Evolutionary conservation across 305 asterid genomes (phyloP).

Genomic region (Solanum hybrid): DNA sequence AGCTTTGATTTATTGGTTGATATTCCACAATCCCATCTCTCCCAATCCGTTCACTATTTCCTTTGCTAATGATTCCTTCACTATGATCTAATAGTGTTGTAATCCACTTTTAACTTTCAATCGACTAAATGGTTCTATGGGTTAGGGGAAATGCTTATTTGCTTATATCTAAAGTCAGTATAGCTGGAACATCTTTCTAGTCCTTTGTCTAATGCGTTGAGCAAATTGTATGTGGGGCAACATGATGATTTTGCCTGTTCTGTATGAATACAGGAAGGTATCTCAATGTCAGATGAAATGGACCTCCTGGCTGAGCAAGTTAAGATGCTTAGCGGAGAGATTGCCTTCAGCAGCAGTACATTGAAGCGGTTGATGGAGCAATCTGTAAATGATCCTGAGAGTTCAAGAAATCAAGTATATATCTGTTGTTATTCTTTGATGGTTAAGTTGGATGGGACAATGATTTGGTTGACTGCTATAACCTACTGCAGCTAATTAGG

Average conservation of each 20-base stretch:
- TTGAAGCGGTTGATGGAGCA: conserved; percentile 88
- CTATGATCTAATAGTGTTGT: not conserved
- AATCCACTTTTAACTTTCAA: not conserved
- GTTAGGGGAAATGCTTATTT: not conserved
- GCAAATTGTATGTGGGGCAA: not conserved
- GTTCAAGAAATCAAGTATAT: conserved; percentile 67
- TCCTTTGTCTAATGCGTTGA: not conserved
- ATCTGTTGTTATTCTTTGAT: conserved; percentile 3
- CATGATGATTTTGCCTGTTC: not conserved
- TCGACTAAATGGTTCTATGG: not conserved
- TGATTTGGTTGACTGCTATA: not conserved
- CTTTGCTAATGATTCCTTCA: not conserved
- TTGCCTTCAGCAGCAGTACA: conserved; percentile 91
- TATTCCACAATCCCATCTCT: not conserved
- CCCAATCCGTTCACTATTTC: not conserved
- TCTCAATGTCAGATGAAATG: conserved; percentile 77
- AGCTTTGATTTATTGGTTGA: not conserved
- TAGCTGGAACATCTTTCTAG: not conserved
- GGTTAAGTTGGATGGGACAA: not conserved
- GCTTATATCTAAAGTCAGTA: not conserved
- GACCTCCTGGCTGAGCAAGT: conserved; percentile 96
- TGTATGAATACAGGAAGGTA: conserved; percentile 48
- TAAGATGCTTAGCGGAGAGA: conserved; percentile 99
- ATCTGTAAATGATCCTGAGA: conserved; percentile 81
- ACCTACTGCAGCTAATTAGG: not conserved